phyloP scores from a whole-genome alignment of 805 yeast genomes.

The Ogataea wickerhamii region DNA sequence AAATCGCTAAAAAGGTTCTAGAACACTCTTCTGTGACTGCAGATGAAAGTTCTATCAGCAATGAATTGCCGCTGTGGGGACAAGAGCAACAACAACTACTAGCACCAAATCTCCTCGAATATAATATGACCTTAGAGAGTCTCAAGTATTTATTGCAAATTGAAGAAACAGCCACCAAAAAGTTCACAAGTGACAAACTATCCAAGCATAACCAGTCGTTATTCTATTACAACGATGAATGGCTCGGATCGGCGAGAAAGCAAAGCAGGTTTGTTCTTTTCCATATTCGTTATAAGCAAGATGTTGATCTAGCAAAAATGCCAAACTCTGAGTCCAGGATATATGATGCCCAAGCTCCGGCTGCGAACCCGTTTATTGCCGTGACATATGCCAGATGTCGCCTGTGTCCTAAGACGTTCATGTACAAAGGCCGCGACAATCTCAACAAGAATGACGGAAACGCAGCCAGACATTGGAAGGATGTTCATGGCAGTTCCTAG shows the following conservation, averaged over 20 bases:
- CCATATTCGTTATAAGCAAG: slow-evolving; percentile 2
- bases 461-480: slow-evolving; percentile 1
- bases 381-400: slow-evolving; percentile 2
- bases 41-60: too few species aligned
- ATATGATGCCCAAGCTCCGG: slow-evolving; percentile 1
- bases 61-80: too few species aligned
- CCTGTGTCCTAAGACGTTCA: slow-evolving; percentile 1
- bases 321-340: not conserved
- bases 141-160: slow-evolving; percentile 1
- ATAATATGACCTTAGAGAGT: not conserved
- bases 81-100: too few species aligned
- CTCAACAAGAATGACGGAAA: slow-evolving; percentile 3
- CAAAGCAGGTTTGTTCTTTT: slow-evolving; percentile 1
- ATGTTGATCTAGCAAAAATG: not conserved
- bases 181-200: slow-evolving; percentile 1
- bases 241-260: slow-evolving; percentile 3
- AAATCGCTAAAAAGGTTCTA: too few species aligned
- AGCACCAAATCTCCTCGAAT: too few species aligned
- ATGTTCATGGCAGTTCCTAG: not conserved
- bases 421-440: slow-evolving; percentile 2
- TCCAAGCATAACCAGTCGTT: not conserved
- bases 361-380: slow-evolving; percentile 2
- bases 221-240: slow-evolving; percentile 1
- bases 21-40: too few species aligned
- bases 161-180: not conserved